Conservation (phyloP, 2,329 filamentous ascomycete species). For the Paracamarosporium sp. region DNA sequence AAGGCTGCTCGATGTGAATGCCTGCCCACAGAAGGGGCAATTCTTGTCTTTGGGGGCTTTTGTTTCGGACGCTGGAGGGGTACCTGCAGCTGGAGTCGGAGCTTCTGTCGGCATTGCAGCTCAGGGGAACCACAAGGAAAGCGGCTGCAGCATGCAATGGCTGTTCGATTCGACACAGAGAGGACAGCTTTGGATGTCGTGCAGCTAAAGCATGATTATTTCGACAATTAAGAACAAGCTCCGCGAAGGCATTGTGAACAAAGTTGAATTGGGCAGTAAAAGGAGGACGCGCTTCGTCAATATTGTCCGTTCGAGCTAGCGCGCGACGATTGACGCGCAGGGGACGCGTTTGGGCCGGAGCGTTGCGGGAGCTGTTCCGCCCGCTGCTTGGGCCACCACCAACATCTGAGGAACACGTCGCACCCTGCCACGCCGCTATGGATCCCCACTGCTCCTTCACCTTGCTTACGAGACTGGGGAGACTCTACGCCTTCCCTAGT, state of each 20-base stretch:
- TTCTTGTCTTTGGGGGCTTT: constrained; percentile 79
- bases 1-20: constrained; percentile 91
- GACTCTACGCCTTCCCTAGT: constrained; percentile 21
- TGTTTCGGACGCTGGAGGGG: constrained; percentile 40
- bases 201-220: constrained; percentile 38
- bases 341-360: not conserved
- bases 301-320: constrained; percentile 26
- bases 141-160: constrained; percentile 1
- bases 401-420: not conserved
- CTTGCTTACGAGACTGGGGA: not conserved
- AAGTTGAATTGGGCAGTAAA: constrained; percentile 23
- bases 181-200: constrained; percentile 3
- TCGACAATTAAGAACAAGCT: constrained; percentile 20
- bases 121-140: constrained; percentile 1
- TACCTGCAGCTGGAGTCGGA: constrained; percentile 13
- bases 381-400: constrained; percentile 1
- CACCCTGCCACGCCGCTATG: not conserved
- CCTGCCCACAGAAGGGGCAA: constrained; percentile 86
- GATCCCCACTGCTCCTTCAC: not conserved
- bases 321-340: constrained; percentile 31
- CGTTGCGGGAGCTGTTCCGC: not conserved
- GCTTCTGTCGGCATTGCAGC: constrained; percentile 13
- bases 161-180: constrained; percentile 5
- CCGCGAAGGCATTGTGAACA: constrained; percentile 15
- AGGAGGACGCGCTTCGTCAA: constrained; percentile 35